phyloP scores from a whole-genome alignment of 148 eudicot species.

The Silene uniflora region DNA sequence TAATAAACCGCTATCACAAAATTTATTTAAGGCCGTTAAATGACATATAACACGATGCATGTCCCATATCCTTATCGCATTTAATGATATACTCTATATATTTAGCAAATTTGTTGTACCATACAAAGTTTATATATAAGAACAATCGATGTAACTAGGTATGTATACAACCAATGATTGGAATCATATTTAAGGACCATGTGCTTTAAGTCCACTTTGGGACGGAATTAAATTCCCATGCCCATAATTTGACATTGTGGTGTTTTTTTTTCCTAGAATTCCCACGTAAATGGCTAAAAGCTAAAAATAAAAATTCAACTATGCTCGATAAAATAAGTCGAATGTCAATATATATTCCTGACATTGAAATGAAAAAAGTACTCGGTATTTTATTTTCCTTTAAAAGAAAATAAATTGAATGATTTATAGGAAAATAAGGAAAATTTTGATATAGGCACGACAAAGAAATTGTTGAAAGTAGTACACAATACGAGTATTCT shows the following conservation, averaged over 20 bases:
- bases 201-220: slow-evolving; percentile 20
- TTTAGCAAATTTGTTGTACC: too few species aligned
- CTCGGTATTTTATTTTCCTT: neutral
- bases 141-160: neutral
- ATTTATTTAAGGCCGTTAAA: too few species aligned
- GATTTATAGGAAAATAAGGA: neutral
- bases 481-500: too few species aligned
- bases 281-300: neutral
- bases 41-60: too few species aligned
- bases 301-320: neutral
- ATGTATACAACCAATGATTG: neutral
- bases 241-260: slow-evolving; percentile 17
- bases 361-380: neutral
- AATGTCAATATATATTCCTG: slow-evolving; percentile 10
- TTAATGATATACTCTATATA: too few species aligned
- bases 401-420: neutral
- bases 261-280: slow-evolving; percentile 1
- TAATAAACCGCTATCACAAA: too few species aligned
- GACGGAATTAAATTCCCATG: slow-evolving; percentile 29
- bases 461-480: neutral
- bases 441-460: neutral
- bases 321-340: neutral
- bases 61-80: too few species aligned
- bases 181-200: slow-evolving; percentile 20
- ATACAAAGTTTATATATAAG: too few species aligned